Evolutionary conservation across 1,284 basidiomycete species (phyloP), one percentile per base, ranked within the genome.

Genomic region (Phellopilus nigrolimitatus): DNA sequence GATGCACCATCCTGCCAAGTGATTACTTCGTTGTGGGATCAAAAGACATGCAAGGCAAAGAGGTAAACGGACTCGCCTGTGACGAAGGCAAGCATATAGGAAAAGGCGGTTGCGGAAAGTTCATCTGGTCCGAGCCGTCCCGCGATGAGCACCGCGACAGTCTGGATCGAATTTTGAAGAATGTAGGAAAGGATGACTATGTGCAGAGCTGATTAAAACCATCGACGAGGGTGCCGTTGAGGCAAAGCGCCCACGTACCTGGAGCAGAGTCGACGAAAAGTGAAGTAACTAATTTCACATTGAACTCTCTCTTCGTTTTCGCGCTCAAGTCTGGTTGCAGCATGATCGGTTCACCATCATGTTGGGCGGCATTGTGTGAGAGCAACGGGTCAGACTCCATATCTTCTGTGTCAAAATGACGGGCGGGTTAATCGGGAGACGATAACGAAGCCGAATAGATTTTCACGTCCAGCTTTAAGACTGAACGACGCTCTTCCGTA

Each of bases 41-140:
- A 47, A 53, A 46, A 47, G 24, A 21, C 2, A 7, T 54, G 21
- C 27, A 37, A 40, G 22, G 21, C 10, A 10, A 24, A 44, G 27
- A 36, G 25, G 49, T 60, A 63, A 59, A 61, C 80, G 76, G 75
- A 82, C 83, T 79, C 64, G 77, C 84, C 82, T 72, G 84, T 82
- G 27, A 88, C 84, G 63, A 81, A 84, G 13, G 84, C 84, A 57
- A 88, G 66, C 84, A 88, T 88, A 60, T 84, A 68, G 22, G 82
- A 77, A 59, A 88, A 85, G 33, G 86, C 85, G 5, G 84, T 74
- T 1, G 78, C 79, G 1, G 83, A 85, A 3, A 88, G 70, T 59
- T 84, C 79, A 57, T 83, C 71, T 12, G 83, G 76, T 3, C 86
- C 85, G 3, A 88, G 71, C 10, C 77, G 76, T 10, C 83, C 84